A percentile compares a stretch with the other conserved stretches of the same genome.
Evolutionary conservation across 2,329 filamentous ascomycete genomes (phyloP).

Genomic region (Phialophora verrucosa): DNA sequence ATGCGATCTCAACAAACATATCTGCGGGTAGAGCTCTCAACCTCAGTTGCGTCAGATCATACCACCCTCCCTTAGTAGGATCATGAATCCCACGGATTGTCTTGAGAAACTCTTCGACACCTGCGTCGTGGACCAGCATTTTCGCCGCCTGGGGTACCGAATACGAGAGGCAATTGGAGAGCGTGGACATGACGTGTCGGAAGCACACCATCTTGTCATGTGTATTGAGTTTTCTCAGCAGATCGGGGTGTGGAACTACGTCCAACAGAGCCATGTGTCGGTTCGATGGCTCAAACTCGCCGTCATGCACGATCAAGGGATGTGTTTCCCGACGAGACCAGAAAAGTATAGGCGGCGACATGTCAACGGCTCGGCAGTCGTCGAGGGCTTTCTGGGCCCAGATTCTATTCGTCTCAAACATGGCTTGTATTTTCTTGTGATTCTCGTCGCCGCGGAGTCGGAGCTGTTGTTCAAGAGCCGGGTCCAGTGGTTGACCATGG

Average conservation of each 20-base stretch:
- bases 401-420: slow-evolving; percentile 26
- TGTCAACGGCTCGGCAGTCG: slow-evolving; percentile 35
- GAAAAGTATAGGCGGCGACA: slow-evolving; percentile 27
- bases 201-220: slow-evolving; percentile 36
- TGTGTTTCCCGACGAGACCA: slow-evolving; percentile 36
- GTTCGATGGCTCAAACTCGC: slow-evolving; percentile 33
- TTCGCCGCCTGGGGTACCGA: slow-evolving; percentile 28
- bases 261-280: slow-evolving; percentile 46
- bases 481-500: background rate
- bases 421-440: slow-evolving; percentile 12
- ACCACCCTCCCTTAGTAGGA: slow-evolving; percentile 35
- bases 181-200: slow-evolving; percentile 27
- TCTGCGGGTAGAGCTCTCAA: slow-evolving; percentile 32
- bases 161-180: slow-evolving; percentile 16
- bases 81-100: slow-evolving; percentile 34
- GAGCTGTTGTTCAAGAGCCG: slow-evolving; percentile 12
- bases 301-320: slow-evolving; percentile 32
- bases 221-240: slow-evolving; percentile 57
- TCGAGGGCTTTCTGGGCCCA: slow-evolving; percentile 37
- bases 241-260: slow-evolving; percentile 63
- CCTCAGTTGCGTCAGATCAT: slow-evolving; percentile 33
- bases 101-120: slow-evolving; percentile 35
- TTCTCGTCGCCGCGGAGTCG: slow-evolving; percentile 16
- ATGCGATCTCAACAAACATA: slow-evolving; percentile 37
- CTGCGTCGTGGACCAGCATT: slow-evolving; percentile 25